Evolutionary conservation across 352 stramenopile genomes (phyloP), one percentile per base, ranked within the genome.

Genomic region (Phytophthora multivora): DNA sequence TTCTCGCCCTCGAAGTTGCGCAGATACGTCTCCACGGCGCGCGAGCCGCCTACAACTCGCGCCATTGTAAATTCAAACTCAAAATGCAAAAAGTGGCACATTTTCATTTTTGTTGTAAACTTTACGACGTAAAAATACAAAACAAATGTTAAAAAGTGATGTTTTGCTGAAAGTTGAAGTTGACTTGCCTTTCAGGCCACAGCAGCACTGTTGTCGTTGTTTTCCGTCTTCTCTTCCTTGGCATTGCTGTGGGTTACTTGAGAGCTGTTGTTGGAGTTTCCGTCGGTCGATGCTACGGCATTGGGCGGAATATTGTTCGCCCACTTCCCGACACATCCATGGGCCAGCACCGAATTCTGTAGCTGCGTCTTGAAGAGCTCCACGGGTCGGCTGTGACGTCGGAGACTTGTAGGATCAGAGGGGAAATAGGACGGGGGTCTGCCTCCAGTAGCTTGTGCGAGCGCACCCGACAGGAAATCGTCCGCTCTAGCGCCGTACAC

Each of bases 1-100:
- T 60, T 72, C 59, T 88, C 80, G 55, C 54, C 52, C 28, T 75
- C 53, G 51, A 91, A 93, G 70, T 93, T 93, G 48, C 74, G 79
- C 58, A 91, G 45, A 57, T 73, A 92, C 39, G 80, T 83, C 48
- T 88, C 79, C 36, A 92, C 71, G 0, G 83, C 77, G 7, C 57
- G 52, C 26, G 71, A 80, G 26, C 60, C 56, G 45, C 42, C 35
- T 16, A 47, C 45, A 41, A 38, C 45, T 30, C 33, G 51, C 51
- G 49, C 51, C 62, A 71, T 75, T 51, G 30, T 21, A 11, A 33
- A 63, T 64, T 64, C 23, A 49, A 59, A 63, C 23, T 47, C 38
- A 71, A 71, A 63, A 52, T 30, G 8, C 28, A 33, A 33, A 33
- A 23, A 23, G 2, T 23, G 21, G 21, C 21, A 23, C 21, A 23